These are phyloP conservation scores for Nymphaea colorata DNA, from an alignment of 164 flowering plant species.

Conservation along the genomic window DNA sequence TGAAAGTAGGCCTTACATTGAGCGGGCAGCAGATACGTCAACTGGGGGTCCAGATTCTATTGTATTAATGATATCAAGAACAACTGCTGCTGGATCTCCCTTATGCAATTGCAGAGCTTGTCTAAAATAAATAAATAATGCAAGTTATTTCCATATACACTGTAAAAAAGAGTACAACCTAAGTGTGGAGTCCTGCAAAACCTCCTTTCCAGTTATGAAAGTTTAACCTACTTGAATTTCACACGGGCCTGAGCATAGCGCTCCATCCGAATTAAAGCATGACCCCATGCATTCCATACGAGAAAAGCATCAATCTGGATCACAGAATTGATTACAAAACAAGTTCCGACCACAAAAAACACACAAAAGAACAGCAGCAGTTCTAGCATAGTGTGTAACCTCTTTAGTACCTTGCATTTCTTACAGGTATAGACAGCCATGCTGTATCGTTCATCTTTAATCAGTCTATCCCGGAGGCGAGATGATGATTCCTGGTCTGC, in stretches of 20 bases:
- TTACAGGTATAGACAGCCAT: conserved; percentile 98
- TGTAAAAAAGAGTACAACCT: neutral
- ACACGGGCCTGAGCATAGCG: conserved; percentile 97
- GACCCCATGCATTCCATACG: conserved; percentile 99
- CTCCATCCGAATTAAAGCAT: conserved; percentile 92
- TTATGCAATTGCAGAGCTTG: conserved; percentile 92
- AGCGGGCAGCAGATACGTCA: conserved; percentile 84
- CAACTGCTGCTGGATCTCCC: conserved; percentile 62
- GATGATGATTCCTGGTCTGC: conserved; percentile 86
- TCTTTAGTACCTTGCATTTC: conserved; percentile 75
- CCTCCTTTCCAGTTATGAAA: neutral
- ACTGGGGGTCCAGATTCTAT: conserved; percentile 97
- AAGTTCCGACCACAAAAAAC: neutral
- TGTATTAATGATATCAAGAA: conserved; percentile 78
- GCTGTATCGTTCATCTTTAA: conserved; percentile 81
- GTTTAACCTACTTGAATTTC: conserved; percentile 65
- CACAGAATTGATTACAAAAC: conserved; percentile 3
- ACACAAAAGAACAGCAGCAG: conserved; percentile 1
- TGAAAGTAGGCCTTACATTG: conserved; percentile 51
- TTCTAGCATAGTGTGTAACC: too few species aligned
- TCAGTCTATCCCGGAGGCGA: conserved; percentile 78
- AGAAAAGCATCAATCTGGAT: conserved; percentile 88
- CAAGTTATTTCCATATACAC: neutral
- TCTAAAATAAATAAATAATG: conserved; percentile 24
- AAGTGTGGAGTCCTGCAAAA: neutral